These are phyloP conservation scores for Bretschneidera sinensis DNA, from an alignment of 345 rosid species.

Conservation along the genomic window DNA sequence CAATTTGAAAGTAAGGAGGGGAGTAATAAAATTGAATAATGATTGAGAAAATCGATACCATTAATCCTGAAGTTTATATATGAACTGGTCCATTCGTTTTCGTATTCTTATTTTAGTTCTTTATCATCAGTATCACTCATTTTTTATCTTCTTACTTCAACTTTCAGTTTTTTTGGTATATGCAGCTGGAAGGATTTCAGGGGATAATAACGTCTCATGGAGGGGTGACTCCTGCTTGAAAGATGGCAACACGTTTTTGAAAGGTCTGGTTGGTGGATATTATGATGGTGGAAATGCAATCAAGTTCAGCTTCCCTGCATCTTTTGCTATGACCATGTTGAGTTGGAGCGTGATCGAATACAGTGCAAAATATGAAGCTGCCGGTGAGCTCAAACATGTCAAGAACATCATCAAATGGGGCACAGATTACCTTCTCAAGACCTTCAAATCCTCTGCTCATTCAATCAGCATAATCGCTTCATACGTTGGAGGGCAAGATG, in stretches of 20 bases:
- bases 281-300: conserved; percentile 60
- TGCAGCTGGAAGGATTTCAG: neutral
- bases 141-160: too few species aligned
- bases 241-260: neutral
- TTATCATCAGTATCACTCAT: too few species aligned
- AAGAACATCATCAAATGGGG: conserved; percentile 60
- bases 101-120: too few species aligned
- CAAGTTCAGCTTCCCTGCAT: conserved; percentile 56
- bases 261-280: conserved; percentile 45
- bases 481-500: conserved; percentile 15
- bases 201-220: conserved; percentile 1
- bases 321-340: conserved; percentile 52
- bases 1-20: too few species aligned
- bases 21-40: too few species aligned
- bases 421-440: conserved; percentile 50
- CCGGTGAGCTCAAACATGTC: conserved; percentile 52
- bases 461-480: conserved; percentile 1
- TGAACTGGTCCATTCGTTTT: too few species aligned
- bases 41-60: too few species aligned
- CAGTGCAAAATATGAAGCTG: conserved; percentile 40
- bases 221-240: conserved; percentile 1
- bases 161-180: neutral
- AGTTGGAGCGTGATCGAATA: conserved; percentile 67
- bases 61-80: too few species aligned
- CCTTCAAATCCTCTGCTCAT: conserved; percentile 12